Evolutionary conservation across 1,284 basidiomycete genomes (phyloP).

Genomic region (Schizophyllum amplum): DNA sequence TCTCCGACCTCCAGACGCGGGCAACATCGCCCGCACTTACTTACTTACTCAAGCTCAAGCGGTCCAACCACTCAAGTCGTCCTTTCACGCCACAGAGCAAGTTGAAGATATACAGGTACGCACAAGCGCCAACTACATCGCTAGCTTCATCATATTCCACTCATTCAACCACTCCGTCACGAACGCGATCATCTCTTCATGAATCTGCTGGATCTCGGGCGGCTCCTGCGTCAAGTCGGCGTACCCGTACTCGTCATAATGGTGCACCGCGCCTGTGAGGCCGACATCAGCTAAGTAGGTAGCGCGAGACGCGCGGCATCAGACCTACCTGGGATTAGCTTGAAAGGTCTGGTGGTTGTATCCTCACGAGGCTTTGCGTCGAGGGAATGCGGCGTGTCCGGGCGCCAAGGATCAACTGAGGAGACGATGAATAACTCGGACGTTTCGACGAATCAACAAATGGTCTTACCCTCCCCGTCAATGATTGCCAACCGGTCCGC

Average conservation of each 20-base stretch:
- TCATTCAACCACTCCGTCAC: conserved; percentile 78
- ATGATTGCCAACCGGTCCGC: conserved; percentile 81
- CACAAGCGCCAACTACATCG: no score
- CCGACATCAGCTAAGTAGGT: conserved; percentile 1
- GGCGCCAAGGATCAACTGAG: conserved; percentile 83
- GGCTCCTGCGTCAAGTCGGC: conserved; percentile 62
- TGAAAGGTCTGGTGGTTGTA: conserved; percentile 75
- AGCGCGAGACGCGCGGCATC: conserved; percentile 2
- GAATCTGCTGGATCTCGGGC: conserved; percentile 70
- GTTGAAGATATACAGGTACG: no score
- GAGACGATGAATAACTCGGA: conserved; percentile 9
- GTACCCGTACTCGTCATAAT: conserved; percentile 85
- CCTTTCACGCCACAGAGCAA: no score
- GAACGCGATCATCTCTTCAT: conserved; percentile 73
- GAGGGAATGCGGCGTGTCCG: conserved; percentile 78
- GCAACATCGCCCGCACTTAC: no score
- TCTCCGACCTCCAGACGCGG: no score
- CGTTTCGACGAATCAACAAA: conserved; percentile 6
- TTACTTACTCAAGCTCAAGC: no score
- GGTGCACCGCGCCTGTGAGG: conserved; percentile 72
- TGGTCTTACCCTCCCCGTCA: conserved; percentile 61
- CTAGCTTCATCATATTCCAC: conserved; percentile 26
- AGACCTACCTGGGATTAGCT: conserved; percentile 68
- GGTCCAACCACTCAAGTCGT: no score
- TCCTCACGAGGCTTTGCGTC: conserved; percentile 65